These are phyloP conservation scores for Alternaria sp. DNA, from an alignment of 2,329 filamentous ascomycete species.

Conservation along the genomic window DNA sequence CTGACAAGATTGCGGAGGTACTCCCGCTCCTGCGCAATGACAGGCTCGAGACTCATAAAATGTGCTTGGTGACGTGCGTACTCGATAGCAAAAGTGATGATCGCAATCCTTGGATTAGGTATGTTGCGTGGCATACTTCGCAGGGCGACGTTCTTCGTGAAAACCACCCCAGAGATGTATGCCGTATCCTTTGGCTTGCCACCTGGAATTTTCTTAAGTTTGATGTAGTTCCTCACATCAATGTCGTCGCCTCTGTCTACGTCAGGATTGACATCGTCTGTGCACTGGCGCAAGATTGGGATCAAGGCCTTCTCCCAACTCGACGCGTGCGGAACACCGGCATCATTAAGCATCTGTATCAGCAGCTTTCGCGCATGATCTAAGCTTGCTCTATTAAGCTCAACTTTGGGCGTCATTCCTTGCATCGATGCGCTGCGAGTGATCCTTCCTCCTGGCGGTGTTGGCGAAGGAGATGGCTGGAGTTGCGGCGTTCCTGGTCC, in stretches of 20 bases:
- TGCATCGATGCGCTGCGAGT: conserved; percentile 85
- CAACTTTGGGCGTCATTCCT: conserved; percentile 78
- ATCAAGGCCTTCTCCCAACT: conserved; percentile 92
- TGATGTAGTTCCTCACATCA: conserved; percentile 97
- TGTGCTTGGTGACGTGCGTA: conserved; percentile 93
- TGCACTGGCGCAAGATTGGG: conserved; percentile 88
- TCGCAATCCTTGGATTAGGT: conserved; percentile 82
- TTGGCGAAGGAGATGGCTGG: conserved; percentile 38
- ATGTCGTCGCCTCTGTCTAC: conserved; percentile 92
- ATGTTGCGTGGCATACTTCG: conserved; percentile 96
- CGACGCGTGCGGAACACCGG: conserved; percentile 73
- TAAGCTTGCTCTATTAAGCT: conserved; percentile 86
- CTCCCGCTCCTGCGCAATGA: conserved; percentile 95
- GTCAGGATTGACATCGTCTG: conserved; percentile 93
- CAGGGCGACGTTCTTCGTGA: conserved; percentile 94
- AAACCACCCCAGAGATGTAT: conserved; percentile 97
- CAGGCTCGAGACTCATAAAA: conserved; percentile 97
- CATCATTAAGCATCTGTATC: conserved; percentile 82
- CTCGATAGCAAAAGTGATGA: conserved; percentile 94
- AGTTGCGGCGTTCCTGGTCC: conserved; percentile 31
- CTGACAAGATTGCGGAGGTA: conserved; percentile 92
- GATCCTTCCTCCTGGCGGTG: conserved; percentile 50
- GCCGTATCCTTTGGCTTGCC: conserved; percentile 89
- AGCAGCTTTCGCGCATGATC: conserved; percentile 88
- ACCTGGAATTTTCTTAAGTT: conserved; percentile 94